Percentiles rank a stretch among this genome's conserved stretches.
phyloP scores from a whole-genome alignment of 345 rosid genomes.

The Melaleuca alternifolia region DNA sequence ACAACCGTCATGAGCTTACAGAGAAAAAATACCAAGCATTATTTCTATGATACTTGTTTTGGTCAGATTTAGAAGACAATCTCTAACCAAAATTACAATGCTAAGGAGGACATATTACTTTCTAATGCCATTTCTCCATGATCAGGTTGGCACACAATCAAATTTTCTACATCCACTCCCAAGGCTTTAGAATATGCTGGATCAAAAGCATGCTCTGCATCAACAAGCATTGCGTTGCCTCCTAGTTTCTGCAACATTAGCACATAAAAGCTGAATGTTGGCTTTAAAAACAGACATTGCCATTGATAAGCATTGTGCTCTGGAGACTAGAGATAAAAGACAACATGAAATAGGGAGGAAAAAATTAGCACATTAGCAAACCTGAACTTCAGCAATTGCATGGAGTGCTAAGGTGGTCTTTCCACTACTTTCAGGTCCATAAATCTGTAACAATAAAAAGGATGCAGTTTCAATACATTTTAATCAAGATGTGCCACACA shows the following conservation, averaged over 20 bases:
- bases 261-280: background rate
- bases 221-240: constrained; percentile 98
- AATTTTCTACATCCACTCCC: constrained; percentile 86
- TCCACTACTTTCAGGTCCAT: constrained; percentile 95
- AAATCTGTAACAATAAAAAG: constrained; percentile 44
- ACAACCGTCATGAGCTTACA: background rate
- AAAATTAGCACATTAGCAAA: constrained; percentile 1
- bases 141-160: constrained; percentile 93
- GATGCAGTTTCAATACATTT: too few species aligned
- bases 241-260: constrained; percentile 64
- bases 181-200: constrained; percentile 89
- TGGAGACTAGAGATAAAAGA: background rate
- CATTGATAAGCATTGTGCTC: background rate
- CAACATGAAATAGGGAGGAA: background rate
- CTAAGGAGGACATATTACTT: constrained; percentile 33
- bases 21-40: constrained; percentile 1
- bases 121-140: constrained; percentile 93
- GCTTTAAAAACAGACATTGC: background rate
- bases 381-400: constrained; percentile 99
- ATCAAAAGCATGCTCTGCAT: constrained; percentile 99
- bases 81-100: background rate
- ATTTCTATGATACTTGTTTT: background rate
- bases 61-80: background rate
- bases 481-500: background rate
- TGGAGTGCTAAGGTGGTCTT: constrained; percentile 96